Percentiles rank a stretch among this genome's conserved stretches.
Conservation (phyloP, 2,329 filamentous ascomycete genomes). For the Knoxdaviesia capensis region DNA sequence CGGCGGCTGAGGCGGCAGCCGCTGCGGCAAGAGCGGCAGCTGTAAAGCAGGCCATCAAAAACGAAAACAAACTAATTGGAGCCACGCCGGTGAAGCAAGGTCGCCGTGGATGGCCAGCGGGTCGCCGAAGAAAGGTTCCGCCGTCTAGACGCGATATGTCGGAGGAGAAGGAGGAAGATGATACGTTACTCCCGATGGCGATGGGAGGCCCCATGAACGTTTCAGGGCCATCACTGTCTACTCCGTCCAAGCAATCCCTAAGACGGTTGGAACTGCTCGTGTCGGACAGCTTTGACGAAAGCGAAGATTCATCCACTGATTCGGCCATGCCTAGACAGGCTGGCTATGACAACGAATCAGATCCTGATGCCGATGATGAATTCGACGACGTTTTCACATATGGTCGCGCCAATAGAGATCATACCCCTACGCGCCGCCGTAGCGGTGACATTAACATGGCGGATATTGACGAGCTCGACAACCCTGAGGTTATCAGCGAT, state of each 20-base stretch:
- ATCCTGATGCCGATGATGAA: not conserved
- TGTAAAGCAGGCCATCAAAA: too few species aligned
- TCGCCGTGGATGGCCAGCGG: too few species aligned
- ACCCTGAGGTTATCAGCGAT: not conserved
- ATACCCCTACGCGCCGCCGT: not conserved
- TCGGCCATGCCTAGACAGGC: too few species aligned
- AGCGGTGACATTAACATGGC: not conserved
- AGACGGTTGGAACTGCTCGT: not conserved
- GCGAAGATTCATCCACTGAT: too few species aligned
- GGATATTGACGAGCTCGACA: not conserved
- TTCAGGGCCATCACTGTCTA: not conserved
- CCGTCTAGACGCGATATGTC: slow-evolving; percentile 3
- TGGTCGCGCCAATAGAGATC: not conserved
- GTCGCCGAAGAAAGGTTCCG: too few species aligned
- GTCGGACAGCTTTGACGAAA: not conserved
- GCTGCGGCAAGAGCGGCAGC: too few species aligned
- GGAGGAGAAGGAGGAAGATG: not conserved
- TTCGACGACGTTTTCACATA: not conserved
- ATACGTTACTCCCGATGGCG: slow-evolving; percentile 1
- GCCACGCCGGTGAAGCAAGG: too few species aligned
- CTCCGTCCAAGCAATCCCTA: not conserved
- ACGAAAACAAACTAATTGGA: too few species aligned
- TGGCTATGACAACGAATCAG: not conserved
- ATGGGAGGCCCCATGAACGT: not conserved
- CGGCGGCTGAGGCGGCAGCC: too few species aligned